A percentile compares a stretch with the other conserved stretches of the same genome.
Evolutionary conservation across 805 yeast species (phyloP).

Genomic region (Zygotorulaspora sp.): DNA sequence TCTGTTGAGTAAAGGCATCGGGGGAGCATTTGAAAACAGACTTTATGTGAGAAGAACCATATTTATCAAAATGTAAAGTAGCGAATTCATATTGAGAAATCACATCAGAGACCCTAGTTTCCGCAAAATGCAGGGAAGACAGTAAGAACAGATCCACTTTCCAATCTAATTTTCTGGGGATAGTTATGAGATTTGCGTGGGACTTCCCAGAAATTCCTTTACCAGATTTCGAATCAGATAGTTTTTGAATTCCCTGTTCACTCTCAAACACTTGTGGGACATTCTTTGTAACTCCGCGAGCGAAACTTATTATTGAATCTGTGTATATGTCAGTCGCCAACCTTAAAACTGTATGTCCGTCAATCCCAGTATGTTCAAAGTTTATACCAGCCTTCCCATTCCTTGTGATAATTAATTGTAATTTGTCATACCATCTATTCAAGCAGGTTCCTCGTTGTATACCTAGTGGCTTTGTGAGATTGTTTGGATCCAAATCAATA

Average conservation of each 20-base stretch:
- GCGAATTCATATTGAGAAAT: slow-evolving; percentile 87
- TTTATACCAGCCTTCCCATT: slow-evolving; percentile 92
- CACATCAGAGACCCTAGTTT: slow-evolving; percentile 79
- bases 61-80: slow-evolving; percentile 62
- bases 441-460: slow-evolving; percentile 92
- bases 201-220: slow-evolving; percentile 1
- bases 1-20: slow-evolving; percentile 92
- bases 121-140: slow-evolving; percentile 81
- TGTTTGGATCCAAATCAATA: slow-evolving; percentile 47
- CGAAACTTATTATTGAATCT: slow-evolving; percentile 83
- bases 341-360: slow-evolving; percentile 88
- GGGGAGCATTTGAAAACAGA: slow-evolving; percentile 78
- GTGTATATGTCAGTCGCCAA: slow-evolving; percentile 88
- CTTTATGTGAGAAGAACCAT: slow-evolving; percentile 75
- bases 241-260: background rate
- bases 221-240: slow-evolving; percentile 5
- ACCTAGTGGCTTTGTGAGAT: slow-evolving; percentile 40
- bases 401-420: slow-evolving; percentile 80
- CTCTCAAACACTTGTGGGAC: slow-evolving; percentile 30
- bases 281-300: slow-evolving; percentile 71
- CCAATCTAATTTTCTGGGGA: slow-evolving; percentile 90
- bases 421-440: slow-evolving; percentile 90
- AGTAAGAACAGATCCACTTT: slow-evolving; percentile 71
- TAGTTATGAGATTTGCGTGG: slow-evolving; percentile 47
- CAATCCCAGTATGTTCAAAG: slow-evolving; percentile 92